Conservation (phyloP, 108 stramenopile genomes). For the Cyclotella distinguenda region DNA sequence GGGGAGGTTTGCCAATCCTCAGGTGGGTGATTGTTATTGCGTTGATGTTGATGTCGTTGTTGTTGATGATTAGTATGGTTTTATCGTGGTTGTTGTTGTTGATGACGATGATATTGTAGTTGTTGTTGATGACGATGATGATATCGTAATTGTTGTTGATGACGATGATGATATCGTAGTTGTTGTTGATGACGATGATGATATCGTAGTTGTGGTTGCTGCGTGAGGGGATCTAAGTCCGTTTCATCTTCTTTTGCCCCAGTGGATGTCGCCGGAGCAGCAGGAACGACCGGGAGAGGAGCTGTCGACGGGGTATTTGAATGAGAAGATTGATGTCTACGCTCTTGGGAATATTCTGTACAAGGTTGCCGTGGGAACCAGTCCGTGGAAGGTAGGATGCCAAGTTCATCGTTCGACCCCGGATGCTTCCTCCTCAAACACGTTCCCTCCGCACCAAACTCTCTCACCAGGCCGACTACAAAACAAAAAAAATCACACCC, state of each 20-base stretch:
- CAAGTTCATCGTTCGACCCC: neutral
- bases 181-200: too few species aligned
- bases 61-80: neutral
- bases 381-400: conserved; percentile 46
- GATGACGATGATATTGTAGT: neutral
- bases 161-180: too few species aligned
- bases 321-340: conserved; percentile 72
- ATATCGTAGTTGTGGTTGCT: too few species aligned
- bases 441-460: neutral
- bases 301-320: conserved; percentile 37
- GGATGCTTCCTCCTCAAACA: neutral
- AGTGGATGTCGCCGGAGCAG: conserved; percentile 77
- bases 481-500: conserved; percentile 25
- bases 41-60: neutral
- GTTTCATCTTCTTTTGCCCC: neutral
- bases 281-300: conserved; percentile 25
- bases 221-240: too few species aligned
- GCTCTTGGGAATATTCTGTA: conserved; percentile 51
- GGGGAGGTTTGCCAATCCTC: conserved; percentile 72
- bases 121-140: neutral
- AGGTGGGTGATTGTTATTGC: conserved; percentile 50
- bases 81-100: neutral
- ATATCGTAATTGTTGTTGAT: too few species aligned
- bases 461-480: conserved; percentile 22
- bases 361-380: conserved; percentile 45